Conservation (phyloP, 257 asterid species). For the Penstemon barbatus region DNA sequence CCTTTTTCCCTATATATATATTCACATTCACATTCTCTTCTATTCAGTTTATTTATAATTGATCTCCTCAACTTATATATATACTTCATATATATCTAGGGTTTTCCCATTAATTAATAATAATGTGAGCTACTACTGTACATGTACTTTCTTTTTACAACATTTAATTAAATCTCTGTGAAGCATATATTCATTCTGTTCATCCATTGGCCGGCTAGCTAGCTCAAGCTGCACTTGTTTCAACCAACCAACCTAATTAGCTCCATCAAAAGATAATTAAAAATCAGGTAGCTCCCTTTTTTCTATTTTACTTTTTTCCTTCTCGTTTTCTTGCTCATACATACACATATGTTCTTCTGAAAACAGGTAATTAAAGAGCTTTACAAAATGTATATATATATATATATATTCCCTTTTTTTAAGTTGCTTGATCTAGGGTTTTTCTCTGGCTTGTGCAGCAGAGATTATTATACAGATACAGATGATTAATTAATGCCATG, state of each 20-base stretch:
- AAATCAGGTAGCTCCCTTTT: conserved; percentile 37
- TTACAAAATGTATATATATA: conserved; percentile 19
- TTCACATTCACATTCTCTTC: background rate
- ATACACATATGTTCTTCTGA: conserved; percentile 31
- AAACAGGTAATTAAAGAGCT: conserved; percentile 24
- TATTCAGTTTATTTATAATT: conserved; percentile 18
- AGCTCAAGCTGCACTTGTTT: conserved; percentile 1
- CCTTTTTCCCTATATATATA: conserved; percentile 42
- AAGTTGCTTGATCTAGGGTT: conserved; percentile 44
- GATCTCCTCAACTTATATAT: conserved; percentile 26
- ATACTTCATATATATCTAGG: conserved; percentile 17
- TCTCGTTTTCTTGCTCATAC: background rate
- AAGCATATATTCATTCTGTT: background rate
- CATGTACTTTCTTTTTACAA: background rate
- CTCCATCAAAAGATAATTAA: conserved; percentile 2
- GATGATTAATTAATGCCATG: too few relatives aligned
- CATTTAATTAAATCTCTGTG: conserved; percentile 25
- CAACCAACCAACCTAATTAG: conserved; percentile 19
- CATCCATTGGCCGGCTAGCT: conserved; percentile 11
- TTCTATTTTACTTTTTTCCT: conserved; percentile 28
- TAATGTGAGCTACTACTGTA: background rate
- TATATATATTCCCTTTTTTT: background rate
- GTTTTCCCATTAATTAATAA: conserved; percentile 29
- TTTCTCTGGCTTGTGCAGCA: conserved; percentile 29
- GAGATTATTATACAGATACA: too few relatives aligned